Base-by-base conservation (phyloP, 1,284 basidiomycete genomes). In the Ustilago trichophora region DNA sequence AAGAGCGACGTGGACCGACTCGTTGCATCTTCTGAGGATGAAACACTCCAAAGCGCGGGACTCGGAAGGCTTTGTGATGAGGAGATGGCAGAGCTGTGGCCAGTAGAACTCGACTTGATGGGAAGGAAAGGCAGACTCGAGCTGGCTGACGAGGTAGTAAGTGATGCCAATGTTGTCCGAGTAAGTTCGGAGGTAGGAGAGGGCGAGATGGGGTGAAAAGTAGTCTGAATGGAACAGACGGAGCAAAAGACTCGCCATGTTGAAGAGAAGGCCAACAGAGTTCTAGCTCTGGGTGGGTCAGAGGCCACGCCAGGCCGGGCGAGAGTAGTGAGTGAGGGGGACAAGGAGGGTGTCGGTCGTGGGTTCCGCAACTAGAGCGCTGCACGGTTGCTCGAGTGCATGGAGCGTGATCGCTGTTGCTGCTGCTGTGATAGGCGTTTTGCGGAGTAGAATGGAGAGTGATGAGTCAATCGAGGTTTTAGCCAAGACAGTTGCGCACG, bases 91-190 rank as follows among this genome's bases (percentile, higher is more conserved):
- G 44, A 77, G 70, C 48, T 80, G 79, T 2, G 78, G 75, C 79
- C 79, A 80, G 63, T 80, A 80, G 64, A 80, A 77, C 21, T 78
- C 77, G 57, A 80, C 73, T 32, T 80, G 60, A 6, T 75, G 55
- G 1, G 51, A 58, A 6, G 67, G 48, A 31, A 78, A 80, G 10
- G 69, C 62, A 9, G 60, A 67, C 32, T 72, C 63, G 32, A 80
- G 75, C 47, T 72, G 72, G 21, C 68, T 51, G 45, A 80, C 72
- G 37, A 80, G 73, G 53, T 76, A 80, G 54, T 78, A 78, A 21
- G 79, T 78, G 65, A 80, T 80, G 29, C 79, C 79, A 37, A 80
- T 72, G 59, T 73, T 77, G 63, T 80, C 79, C 32, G 75, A 65
- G 42, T 80, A 80, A 22, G 75, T 77, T 47, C 73, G 70, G 11